Percentiles rank a stretch among this genome's conserved stretches.
Conservation (phyloP, 2,329 filamentous ascomycete genomes). For the Cryphonectria radicalis region DNA sequence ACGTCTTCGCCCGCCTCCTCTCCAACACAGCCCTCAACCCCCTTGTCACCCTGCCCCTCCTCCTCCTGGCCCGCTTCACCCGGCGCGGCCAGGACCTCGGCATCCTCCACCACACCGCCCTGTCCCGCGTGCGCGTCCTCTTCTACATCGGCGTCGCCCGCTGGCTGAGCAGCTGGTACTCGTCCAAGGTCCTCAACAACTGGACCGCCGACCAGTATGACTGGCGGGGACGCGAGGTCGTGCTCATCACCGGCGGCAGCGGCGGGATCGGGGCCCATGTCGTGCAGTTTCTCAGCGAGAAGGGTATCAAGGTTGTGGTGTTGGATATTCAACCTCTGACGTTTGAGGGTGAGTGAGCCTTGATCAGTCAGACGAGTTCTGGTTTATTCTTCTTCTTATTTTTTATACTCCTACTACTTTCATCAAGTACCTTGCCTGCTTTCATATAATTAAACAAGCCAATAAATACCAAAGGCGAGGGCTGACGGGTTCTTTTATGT, state of each 20-base stretch:
- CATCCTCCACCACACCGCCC: constrained; percentile 55
- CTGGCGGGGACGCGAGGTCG: constrained; percentile 69
- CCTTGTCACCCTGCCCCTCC: constrained; percentile 63
- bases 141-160: constrained; percentile 56
- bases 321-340: constrained; percentile 69
- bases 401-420: constrained; percentile 25
- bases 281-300: constrained; percentile 67
- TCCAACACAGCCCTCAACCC: constrained; percentile 68
- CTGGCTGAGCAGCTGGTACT: constrained; percentile 55
- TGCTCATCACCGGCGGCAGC: constrained; percentile 75
- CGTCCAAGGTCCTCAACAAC: constrained; percentile 52
- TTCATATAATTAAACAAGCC: too few species aligned
- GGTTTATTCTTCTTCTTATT: background rate
- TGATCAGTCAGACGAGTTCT: too few species aligned
- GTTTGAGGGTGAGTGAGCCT: constrained; percentile 51
- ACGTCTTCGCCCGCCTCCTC: constrained; percentile 62
- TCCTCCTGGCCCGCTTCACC: constrained; percentile 68
- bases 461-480: background rate
- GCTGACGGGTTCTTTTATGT: background rate
- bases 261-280: constrained; percentile 73
- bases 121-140: constrained; percentile 57
- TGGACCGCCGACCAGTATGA: constrained; percentile 60
- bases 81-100: constrained; percentile 60
- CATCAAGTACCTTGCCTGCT: background rate
- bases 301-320: constrained; percentile 69